Percentiles rank a stretch among this genome's conserved stretches.
Evolutionary conservation across 495 filamentous ascomycete species (phyloP).

Genomic region (Amorphotheca resinae): DNA sequence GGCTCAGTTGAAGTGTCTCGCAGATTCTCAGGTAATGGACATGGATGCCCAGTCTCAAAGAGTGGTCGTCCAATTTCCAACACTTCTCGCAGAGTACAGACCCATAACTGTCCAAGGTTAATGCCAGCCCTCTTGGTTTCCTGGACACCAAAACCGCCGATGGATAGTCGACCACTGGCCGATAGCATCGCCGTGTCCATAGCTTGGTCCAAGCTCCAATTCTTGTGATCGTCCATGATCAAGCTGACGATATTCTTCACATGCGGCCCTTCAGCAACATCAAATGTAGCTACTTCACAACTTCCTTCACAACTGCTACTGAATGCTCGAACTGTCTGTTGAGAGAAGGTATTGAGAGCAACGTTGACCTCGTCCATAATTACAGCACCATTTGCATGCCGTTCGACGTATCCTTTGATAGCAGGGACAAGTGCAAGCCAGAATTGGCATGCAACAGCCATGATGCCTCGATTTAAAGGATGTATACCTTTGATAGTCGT

Average conservation of each 20-base stretch:
- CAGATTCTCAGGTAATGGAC: background rate
- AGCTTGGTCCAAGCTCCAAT: background rate
- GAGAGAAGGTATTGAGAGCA: slow-evolving; percentile 1
- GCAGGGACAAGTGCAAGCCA: slow-evolving; percentile 6
- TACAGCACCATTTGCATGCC: background rate
- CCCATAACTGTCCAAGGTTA: background rate
- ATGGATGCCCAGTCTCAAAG: background rate
- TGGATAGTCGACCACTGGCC: background rate
- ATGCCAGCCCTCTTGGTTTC: background rate
- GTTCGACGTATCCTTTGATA: slow-evolving; percentile 1
- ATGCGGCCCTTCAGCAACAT: background rate
- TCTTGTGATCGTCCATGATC: background rate
- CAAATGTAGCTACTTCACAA: background rate
- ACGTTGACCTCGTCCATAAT: background rate
- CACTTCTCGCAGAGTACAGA: background rate
- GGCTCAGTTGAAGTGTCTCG: background rate
- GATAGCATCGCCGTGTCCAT: background rate
- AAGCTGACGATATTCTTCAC: background rate
- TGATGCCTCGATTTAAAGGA: slow-evolving; percentile 1
- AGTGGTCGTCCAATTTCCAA: background rate
- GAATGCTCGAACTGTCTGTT: background rate
- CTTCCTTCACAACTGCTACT: background rate
- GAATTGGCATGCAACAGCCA: slow-evolving; percentile 5
- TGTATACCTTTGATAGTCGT: background rate
- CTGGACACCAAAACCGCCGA: background rate